phyloP scores from a whole-genome alignment of 257 asterid genomes.

The Plantago major region DNA sequence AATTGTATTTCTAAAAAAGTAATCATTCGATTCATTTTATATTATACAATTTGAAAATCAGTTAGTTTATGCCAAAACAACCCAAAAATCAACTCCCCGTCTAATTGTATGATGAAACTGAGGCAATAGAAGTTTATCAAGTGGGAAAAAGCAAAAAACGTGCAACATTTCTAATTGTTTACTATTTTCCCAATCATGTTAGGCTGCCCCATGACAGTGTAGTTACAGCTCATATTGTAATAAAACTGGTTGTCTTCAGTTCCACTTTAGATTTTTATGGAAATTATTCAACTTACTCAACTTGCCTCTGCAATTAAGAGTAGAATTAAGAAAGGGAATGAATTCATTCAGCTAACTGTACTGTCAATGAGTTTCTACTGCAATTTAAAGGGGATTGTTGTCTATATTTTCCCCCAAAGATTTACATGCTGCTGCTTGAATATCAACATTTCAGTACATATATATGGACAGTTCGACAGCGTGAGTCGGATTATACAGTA shows the following conservation, averaged over 20 bases:
- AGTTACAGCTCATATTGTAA: slow-evolving; percentile 36
- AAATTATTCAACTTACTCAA: slow-evolving; percentile 2
- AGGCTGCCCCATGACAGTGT: slow-evolving; percentile 18
- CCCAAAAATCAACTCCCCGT: too few species aligned
- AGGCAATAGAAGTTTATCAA: not conserved
- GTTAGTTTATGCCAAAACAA: too few species aligned
- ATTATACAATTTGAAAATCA: too few species aligned
- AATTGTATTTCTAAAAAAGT: too few species aligned
- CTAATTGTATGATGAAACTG: not conserved
- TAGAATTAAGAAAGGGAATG: not conserved
- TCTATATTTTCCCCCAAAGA: too few species aligned
- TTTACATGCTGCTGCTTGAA: too few species aligned
- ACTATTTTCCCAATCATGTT: slow-evolving; percentile 11
- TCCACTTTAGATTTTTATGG: not conserved
- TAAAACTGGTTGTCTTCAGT: not conserved
- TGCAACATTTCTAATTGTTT: slow-evolving; percentile 10
- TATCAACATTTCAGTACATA: too few species aligned
- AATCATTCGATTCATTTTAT: too few species aligned
- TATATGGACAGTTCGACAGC: too few species aligned
- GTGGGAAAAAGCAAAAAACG: not conserved
- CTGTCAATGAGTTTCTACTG: not conserved
- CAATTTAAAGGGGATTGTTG: too few species aligned
- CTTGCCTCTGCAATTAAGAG: not conserved
- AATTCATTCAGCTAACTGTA: slow-evolving; percentile 1
- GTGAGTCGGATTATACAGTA: too few species aligned